These are phyloP conservation scores for Prunus salicina DNA, from an alignment of 306 rosid species.

Conservation along the genomic window DNA sequence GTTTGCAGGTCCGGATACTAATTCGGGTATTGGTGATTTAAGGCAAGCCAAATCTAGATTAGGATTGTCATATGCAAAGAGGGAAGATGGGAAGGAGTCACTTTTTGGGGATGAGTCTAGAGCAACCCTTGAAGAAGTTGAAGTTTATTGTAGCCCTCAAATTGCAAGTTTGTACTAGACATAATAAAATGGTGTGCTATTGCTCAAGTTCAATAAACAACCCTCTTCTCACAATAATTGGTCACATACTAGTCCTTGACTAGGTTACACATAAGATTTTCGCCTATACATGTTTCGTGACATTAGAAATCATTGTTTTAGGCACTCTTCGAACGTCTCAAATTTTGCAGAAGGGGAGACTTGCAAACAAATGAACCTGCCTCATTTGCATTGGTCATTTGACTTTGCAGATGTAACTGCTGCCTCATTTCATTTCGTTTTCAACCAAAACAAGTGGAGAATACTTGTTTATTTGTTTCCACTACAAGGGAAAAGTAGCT, in stretches of 20 bases:
- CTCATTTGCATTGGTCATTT: neutral
- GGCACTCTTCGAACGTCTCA: neutral
- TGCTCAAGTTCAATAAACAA: too few relatives aligned
- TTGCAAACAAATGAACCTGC: neutral
- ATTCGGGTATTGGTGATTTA: conserved; percentile 59
- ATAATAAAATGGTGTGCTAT: neutral
- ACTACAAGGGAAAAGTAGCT: neutral
- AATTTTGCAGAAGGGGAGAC: conserved; percentile 8
- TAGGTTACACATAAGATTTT: neutral
- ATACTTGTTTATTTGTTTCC: conserved; percentile 8
- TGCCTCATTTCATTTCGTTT: conserved; percentile 39
- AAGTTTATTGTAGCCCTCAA: conserved; percentile 82
- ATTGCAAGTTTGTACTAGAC: conserved; percentile 85
- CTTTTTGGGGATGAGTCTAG: conserved; percentile 72
- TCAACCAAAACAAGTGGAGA: conserved; percentile 33
- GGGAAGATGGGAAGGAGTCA: conserved; percentile 80
- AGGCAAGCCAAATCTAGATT: conserved; percentile 85
- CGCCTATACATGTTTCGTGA: neutral
- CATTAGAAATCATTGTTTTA: neutral
- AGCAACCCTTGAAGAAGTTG: conserved; percentile 66
- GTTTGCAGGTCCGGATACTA: conserved; percentile 53
- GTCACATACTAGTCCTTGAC: too few relatives aligned
- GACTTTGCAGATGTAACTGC: conserved; percentile 27
- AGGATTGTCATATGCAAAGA: conserved; percentile 87
- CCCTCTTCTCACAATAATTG: too few relatives aligned